phyloP scores from a whole-genome alignment of 805 yeast species.

The Kluyveromyces wickerhamii region DNA sequence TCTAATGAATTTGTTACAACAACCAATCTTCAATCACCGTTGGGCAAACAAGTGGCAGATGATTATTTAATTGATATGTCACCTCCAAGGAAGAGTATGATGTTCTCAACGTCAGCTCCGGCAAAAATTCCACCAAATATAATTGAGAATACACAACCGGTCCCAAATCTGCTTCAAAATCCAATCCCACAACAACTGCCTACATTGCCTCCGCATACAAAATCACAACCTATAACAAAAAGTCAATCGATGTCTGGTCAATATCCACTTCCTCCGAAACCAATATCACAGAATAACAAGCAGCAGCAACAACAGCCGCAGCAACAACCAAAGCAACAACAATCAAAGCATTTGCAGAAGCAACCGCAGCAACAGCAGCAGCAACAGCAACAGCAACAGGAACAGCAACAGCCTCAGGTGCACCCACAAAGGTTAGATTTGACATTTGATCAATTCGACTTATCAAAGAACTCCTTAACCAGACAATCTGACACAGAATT shows the following conservation, averaged over 20 bases:
- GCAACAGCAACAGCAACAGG: constrained; percentile 5
- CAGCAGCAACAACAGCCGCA: constrained; percentile 1
- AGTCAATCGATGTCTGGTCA: neutral
- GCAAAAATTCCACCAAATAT: neutral
- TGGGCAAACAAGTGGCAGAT: neutral
- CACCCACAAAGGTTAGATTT: constrained; percentile 8
- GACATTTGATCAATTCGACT: constrained; percentile 9
- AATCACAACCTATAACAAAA: neutral
- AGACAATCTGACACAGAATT: constrained; percentile 7
- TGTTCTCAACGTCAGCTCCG: neutral
- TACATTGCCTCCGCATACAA: too few species aligned
- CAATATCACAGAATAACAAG: neutral
- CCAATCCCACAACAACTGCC: too few species aligned
- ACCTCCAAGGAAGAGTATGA: neutral
- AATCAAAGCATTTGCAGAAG: constrained; percentile 9
- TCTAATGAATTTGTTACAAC: too few species aligned
- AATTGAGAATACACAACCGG: too few species aligned
- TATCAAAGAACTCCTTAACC: constrained; percentile 7
- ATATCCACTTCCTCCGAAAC: neutral
- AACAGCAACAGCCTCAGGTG: constrained; percentile 2
- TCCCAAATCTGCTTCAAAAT: too few species aligned
- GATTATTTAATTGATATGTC: constrained; percentile 2
- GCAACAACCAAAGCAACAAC: constrained; percentile 6
- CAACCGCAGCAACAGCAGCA: constrained; percentile 5
- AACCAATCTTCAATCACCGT: too few species aligned